Percentiles rank a stretch among this genome's conserved stretches.
phyloP scores from a whole-genome alignment of 768 basidiomycete species.

The Royoungia palumana region DNA sequence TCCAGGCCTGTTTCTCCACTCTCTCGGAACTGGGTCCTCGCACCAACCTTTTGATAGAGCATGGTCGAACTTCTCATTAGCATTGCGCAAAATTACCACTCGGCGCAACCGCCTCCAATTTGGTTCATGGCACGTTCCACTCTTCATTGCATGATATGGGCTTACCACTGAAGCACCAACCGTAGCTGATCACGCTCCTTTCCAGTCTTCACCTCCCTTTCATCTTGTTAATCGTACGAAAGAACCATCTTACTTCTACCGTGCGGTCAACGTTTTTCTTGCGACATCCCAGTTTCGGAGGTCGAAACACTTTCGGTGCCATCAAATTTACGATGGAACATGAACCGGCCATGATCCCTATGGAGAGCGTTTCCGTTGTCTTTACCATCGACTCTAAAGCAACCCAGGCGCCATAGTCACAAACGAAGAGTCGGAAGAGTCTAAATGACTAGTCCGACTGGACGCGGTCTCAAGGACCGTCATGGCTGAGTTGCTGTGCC shows the following conservation, averaged over 20 bases:
- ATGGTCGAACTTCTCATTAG: conserved; percentile 24
- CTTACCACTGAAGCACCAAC: background rate
- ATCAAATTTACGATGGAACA: background rate
- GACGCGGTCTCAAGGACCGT: too few species aligned
- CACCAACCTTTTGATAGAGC: conserved; percentile 6
- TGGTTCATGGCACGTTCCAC: conserved; percentile 17
- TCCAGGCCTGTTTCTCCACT: conserved; percentile 17
- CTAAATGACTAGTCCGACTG: too few species aligned
- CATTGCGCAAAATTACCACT: conserved; percentile 25
- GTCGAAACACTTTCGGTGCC: background rate
- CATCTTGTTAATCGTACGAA: conserved; percentile 18
- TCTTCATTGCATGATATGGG: background rate
- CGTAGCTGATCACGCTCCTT: conserved; percentile 14
- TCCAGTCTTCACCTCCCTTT: conserved; percentile 24
- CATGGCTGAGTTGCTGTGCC: too few species aligned
- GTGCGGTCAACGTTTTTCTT: conserved; percentile 14
- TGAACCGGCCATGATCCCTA: background rate
- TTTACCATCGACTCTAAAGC: conserved; percentile 16
- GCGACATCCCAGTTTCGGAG: background rate
- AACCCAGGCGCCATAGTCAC: too few species aligned
- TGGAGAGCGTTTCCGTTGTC: conserved; percentile 15
- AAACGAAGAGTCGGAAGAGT: too few species aligned
- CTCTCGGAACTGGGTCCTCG: background rate
- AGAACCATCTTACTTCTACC: conserved; percentile 19
- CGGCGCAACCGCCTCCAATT: conserved; percentile 22